Conservation (phyloP, 2,329 filamentous ascomycete genomes). For the Penicillium sp. region DNA sequence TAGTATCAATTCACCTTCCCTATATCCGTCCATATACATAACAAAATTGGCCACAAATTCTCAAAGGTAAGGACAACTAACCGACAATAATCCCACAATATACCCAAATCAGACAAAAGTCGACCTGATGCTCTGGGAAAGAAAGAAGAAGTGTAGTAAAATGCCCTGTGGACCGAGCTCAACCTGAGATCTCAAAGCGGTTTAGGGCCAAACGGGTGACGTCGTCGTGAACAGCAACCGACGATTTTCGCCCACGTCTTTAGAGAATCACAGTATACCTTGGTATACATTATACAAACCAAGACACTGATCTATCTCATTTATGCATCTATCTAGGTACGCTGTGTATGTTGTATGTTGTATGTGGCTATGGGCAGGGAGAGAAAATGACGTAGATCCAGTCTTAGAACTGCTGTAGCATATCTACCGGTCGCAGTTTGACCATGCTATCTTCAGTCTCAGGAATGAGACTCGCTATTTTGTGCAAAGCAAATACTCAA, state of each 20-base stretch:
- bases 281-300: not conserved
- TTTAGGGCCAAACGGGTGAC: constrained; percentile 31
- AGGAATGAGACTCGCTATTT: not conserved
- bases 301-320: not conserved
- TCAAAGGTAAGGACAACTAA: not conserved
- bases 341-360: no score
- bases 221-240: constrained; percentile 22
- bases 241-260: no score
- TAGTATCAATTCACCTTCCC: constrained; percentile 10
- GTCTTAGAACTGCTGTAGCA: not conserved
- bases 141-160: constrained; percentile 13
- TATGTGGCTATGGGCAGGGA: no score
- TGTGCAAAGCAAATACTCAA: not conserved
- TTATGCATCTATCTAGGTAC: no score
- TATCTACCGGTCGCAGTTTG: not conserved
- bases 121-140: constrained; percentile 4
- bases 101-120: not conserved
- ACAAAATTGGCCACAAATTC: not conserved
- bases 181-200: constrained; percentile 14
- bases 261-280: no score
- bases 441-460: not conserved
- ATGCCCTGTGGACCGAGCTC: constrained; percentile 29
- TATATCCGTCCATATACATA: not conserved
- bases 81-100: not conserved
- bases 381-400: not conserved